phyloP scores from a whole-genome alignment of 176 grass and related monocot species.

The Aegilops longissima region DNA sequence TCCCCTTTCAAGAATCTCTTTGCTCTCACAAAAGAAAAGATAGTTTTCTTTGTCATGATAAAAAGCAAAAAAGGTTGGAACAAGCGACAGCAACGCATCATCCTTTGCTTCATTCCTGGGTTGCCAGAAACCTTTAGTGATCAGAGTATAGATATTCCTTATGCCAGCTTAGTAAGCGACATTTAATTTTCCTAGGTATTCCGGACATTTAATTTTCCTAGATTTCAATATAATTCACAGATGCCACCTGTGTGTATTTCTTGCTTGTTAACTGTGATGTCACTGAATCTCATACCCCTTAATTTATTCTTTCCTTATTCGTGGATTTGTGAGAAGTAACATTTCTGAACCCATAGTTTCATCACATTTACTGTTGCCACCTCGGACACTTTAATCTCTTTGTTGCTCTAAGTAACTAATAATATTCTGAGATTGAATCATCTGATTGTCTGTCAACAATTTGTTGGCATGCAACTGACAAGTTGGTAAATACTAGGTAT shows the following conservation, averaged over 20 bases:
- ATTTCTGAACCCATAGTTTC: not conserved
- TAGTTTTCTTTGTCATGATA: constrained; percentile 16
- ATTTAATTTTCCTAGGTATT: not conserved
- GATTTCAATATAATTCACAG: not conserved
- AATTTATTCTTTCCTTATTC: not conserved
- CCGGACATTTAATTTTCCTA: not conserved
- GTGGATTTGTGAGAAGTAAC: not conserved
- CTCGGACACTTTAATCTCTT: not conserved
- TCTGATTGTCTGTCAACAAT: not conserved
- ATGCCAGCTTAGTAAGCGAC: not conserved
- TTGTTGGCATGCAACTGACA: constrained; percentile 12
- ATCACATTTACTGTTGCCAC: not conserved
- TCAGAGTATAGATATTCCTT: not conserved
- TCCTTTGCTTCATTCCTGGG: constrained; percentile 21
- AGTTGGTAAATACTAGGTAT: not conserved
- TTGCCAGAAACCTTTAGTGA: constrained; percentile 1
- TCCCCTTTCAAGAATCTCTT: constrained; percentile 32
- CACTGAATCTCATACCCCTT: not conserved
- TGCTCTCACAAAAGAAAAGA: not conserved
- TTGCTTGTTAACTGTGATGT: not conserved
- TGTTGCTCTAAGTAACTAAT: not conserved
- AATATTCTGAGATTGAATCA: not conserved
- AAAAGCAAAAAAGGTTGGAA: constrained; percentile 19
- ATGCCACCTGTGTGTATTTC: not conserved
- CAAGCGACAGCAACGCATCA: constrained; percentile 8